Conservation (phyloP, 352 stramenopile genomes). For the Blastocystis sp. region DNA sequence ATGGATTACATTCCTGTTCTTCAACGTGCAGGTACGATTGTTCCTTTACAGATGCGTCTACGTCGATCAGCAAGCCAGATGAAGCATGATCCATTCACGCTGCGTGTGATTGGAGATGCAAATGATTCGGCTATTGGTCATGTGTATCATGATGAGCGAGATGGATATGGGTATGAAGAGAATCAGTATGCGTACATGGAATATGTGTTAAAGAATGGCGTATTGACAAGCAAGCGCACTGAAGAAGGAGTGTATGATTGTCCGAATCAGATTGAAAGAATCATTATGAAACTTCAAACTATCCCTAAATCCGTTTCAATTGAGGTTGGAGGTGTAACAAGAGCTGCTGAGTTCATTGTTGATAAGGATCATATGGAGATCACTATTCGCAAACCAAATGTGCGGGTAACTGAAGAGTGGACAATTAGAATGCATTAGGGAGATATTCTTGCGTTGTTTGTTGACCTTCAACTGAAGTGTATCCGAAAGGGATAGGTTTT, state of each 20-base stretch:
- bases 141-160: conserved; percentile 93
- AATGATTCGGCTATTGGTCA: conserved; percentile 74
- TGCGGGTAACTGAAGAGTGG: conserved; percentile 73
- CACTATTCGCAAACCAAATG: conserved; percentile 76
- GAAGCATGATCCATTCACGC: conserved; percentile 89
- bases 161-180: conserved; percentile 69
- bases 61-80: conserved; percentile 85
- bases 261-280: conserved; percentile 73
- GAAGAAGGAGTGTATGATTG: conserved; percentile 68
- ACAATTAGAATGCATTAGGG: conserved; percentile 69
- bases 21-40: conserved; percentile 85
- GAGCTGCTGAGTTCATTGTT: conserved; percentile 72
- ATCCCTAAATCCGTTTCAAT: conserved; percentile 65
- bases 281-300: conserved; percentile 69
- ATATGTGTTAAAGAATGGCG: conserved; percentile 67
- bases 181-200: conserved; percentile 69
- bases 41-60: conserved; percentile 88
- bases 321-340: conserved; percentile 67
- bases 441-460: not conserved
- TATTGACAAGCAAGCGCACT: conserved; percentile 60
- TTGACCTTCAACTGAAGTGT: too few relatives aligned
- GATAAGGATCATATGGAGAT: conserved; percentile 70
- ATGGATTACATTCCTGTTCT: conserved; percentile 91
- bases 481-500: too few relatives aligned
- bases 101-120: conserved; percentile 83